Base-by-base conservation (phyloP, 108 stramenopile genomes). In the Conticribra weissflogii region DNA sequence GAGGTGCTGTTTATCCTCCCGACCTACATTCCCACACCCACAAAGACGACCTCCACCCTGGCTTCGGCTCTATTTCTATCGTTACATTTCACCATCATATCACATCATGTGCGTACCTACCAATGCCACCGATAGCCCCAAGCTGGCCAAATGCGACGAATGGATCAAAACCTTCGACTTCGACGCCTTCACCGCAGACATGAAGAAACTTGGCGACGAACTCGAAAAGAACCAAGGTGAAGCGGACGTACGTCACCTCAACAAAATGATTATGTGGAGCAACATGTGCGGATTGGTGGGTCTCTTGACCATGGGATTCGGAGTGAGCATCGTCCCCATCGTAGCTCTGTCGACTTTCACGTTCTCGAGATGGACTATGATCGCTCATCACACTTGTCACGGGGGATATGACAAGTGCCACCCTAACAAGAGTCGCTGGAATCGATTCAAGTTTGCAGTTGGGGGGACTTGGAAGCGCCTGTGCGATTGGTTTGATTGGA, bases 401-500 rank as follows among this genome's bases (percentile, higher is more conserved):
- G 90, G 90, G 4, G 93, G 93, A 0, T 95, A 92, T 75, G 88
- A 92, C 36, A 83, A 88, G 47, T 79, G 81, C 76, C 88, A 92
- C 59, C 86, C 88, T 18, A 83, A 91, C 50, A 85, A 83, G 74
- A 83, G 68, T 14, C 72, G 91, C 24, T 91, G 81, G 81, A 87
- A 88, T 36, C 71, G 88, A 55, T 86, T 89, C 56, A 85, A 84
- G 63, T 95, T 95, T 80, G 93, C 85, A 23, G 66, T 95, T 33
- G 93, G 93, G 0, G 56, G 66, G 16, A 31, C 80, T 18, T 80
- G 84, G 74, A 82, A 78, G 45, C 86, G 93, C 34, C 46, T 85
- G 56, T 66, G 80, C 46, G 93, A 95, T 79, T 95, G 93, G 93
- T 70, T 90, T 51, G 93, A 95, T 66, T 92, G 91, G 91, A 95